phyloP scores from a whole-genome alignment of 768 basidiomycete genomes.

The Mycena vulgaris region DNA sequence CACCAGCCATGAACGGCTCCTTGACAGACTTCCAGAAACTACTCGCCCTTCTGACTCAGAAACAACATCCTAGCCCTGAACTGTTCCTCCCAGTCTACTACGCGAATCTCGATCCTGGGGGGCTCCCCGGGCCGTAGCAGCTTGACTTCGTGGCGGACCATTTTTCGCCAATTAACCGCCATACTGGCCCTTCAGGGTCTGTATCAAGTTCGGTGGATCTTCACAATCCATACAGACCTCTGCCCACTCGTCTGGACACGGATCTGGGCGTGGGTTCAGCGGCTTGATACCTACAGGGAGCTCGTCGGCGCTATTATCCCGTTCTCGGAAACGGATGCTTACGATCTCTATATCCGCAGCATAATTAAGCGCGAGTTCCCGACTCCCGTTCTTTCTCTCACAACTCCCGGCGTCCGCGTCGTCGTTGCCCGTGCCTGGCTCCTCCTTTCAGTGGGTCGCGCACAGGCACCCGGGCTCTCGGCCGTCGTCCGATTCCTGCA shows the following conservation, averaged over 20 bases:
- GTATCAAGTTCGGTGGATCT: conserved; percentile 6
- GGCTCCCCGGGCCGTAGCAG: conserved; percentile 2
- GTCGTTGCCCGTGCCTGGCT: conserved; percentile 10
- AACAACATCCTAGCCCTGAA: conserved; percentile 13
- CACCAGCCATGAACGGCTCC: conserved; percentile 18
- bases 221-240: conserved; percentile 13
- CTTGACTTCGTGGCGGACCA: conserved; percentile 11
- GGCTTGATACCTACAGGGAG: conserved; percentile 12
- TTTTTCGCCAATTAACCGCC: conserved; percentile 18
- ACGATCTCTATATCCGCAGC: conserved; percentile 25
- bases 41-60: conserved; percentile 7
- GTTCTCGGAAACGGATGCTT: conserved; percentile 18
- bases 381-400: conserved; percentile 6
- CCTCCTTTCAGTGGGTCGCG: not conserved
- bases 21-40: conserved; percentile 18
- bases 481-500: conserved; percentile 17
- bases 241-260: conserved; percentile 11
- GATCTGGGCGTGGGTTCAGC: conserved; percentile 11
- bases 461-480: conserved; percentile 10
- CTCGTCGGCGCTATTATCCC: conserved; percentile 9
- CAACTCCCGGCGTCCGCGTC: conserved; percentile 1
- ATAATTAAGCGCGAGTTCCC: conserved; percentile 6
- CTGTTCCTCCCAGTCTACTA: conserved; percentile 23
- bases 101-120: conserved; percentile 18
- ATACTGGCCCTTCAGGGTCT: conserved; percentile 16